phyloP scores from a whole-genome alignment of 208 protist genomes.

The Leishmania tropica region DNA sequence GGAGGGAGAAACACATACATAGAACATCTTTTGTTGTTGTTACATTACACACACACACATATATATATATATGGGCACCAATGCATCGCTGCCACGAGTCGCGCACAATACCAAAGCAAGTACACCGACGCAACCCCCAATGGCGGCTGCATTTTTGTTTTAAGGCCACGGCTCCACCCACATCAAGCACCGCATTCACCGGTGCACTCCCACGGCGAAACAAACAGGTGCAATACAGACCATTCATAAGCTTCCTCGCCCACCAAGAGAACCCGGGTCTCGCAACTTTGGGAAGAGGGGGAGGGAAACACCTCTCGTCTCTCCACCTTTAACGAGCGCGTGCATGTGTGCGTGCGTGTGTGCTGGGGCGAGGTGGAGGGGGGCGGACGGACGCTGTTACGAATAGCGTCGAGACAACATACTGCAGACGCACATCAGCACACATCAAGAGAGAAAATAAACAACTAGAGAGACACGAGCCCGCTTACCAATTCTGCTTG shows the following conservation, averaged over 20 bases:
- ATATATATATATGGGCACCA: not conserved
- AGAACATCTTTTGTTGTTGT: too few relatives aligned
- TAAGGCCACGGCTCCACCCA: not conserved
- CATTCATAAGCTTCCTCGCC: not conserved
- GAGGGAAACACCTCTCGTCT: not conserved
- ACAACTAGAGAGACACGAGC: not conserved
- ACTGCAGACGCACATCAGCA: not conserved
- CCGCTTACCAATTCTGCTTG: not conserved
- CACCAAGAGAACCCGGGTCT: not conserved
- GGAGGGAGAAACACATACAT: not conserved
- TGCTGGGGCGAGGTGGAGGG: too few relatives aligned
- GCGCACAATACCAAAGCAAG: not conserved
- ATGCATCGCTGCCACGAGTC: not conserved
- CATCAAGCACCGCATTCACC: not conserved
- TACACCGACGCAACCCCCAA: not conserved
- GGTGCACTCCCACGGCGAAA: not conserved
- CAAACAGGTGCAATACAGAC: not conserved
- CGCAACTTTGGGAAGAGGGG: not conserved
- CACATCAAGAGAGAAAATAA: constrained; percentile 1
- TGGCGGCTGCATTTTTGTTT: not conserved
- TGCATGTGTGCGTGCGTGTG: not conserved
- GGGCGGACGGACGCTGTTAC: not conserved
- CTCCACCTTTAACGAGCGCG: not conserved
- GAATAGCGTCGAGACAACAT: not conserved
- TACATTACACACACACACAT: too few relatives aligned